Conservation (phyloP, 257 asterid genomes). For the Forsythia viridissima region DNA sequence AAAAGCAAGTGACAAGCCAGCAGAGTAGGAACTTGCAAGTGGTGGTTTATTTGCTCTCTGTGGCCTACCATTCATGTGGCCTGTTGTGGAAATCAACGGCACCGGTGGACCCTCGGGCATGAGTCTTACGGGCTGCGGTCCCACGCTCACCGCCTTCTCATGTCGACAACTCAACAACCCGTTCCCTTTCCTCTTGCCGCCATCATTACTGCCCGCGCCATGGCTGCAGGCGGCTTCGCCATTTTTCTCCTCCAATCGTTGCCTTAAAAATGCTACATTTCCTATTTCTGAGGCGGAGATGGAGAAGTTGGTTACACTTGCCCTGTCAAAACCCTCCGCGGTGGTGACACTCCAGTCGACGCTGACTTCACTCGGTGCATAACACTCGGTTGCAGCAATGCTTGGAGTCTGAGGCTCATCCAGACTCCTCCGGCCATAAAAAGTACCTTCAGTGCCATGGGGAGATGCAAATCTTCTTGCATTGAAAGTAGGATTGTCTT, state of each 20-base stretch:
- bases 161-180: conserved; percentile 82
- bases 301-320: conserved; percentile 62
- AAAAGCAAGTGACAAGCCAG: conserved; percentile 76
- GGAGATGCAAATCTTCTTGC: conserved; percentile 38
- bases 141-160: conserved; percentile 82
- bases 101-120: conserved; percentile 35
- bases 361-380: conserved; percentile 90
- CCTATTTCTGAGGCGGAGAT: conserved; percentile 54
- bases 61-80: conserved; percentile 70
- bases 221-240: conserved; percentile 10
- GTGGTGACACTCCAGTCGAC: conserved; percentile 93
- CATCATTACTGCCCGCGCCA: conserved; percentile 19
- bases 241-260: conserved; percentile 26
- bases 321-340: conserved; percentile 74
- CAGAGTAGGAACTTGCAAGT: conserved; percentile 51
- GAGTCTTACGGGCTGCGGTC: conserved; percentile 66
- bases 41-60: conserved; percentile 54
- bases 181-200: conserved; percentile 41
- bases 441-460: conserved; percentile 17
- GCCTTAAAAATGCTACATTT: conserved; percentile 30
- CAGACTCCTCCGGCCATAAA: conserved; percentile 36
- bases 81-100: conserved; percentile 28
- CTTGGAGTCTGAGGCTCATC: conserved; percentile 78
- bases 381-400: conserved; percentile 66
- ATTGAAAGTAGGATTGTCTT: conserved; percentile 48